A percentile compares a stretch with the other conserved stretches of the same genome.
phyloP scores from a whole-genome alignment of 2,329 filamentous ascomycete species.

The Diaporthe caulivora region DNA sequence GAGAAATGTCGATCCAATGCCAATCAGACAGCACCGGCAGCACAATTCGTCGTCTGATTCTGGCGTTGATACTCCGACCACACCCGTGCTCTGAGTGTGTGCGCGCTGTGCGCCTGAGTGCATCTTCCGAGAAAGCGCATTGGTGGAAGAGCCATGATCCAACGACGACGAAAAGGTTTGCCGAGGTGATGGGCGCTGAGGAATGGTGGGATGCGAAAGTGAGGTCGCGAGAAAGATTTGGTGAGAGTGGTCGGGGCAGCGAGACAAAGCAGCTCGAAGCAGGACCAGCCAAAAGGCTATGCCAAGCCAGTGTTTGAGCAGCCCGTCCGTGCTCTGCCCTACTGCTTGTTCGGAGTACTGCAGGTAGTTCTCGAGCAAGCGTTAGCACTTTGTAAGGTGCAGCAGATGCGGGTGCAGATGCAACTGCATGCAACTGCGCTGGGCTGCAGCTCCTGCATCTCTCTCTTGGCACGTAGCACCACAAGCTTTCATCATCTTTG shows the following conservation, averaged over 20 bases:
- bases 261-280: background rate
- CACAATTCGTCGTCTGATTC: background rate
- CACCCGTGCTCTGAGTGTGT: background rate
- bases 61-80: background rate
- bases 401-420: background rate
- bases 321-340: background rate
- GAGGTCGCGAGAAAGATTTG: background rate
- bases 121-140: background rate
- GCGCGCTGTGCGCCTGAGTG: background rate
- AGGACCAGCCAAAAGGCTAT: background rate
- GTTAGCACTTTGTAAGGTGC: no score
- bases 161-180: background rate
- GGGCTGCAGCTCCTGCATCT: conserved; percentile 12
- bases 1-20: background rate
- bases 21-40: conserved; percentile 14
- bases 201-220: background rate
- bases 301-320: conserved; percentile 9
- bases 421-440: background rate
- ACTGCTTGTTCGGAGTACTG: no score
- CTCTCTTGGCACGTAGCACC: background rate
- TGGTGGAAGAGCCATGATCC: background rate
- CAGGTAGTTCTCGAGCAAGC: no score
- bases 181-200: background rate
- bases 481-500: background rate
- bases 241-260: background rate